Percentiles rank a stretch among this genome's conserved stretches.
Evolutionary conservation across 2,329 filamentous ascomycete genomes (phyloP).

Genomic region (Huntiella bhutanensis): DNA sequence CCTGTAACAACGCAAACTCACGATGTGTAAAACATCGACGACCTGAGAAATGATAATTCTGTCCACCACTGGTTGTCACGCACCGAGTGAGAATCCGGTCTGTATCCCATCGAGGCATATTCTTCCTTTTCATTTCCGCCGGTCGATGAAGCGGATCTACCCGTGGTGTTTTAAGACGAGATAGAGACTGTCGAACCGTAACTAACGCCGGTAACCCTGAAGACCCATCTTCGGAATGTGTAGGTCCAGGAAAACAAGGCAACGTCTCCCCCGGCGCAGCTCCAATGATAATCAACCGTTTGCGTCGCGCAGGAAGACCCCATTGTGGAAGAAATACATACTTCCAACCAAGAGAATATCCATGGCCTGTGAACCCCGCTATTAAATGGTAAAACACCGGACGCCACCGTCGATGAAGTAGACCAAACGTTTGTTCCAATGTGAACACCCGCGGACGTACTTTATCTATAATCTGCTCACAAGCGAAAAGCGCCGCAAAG

Average conservation of each 20-base stretch:
- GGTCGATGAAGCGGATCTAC: conserved; percentile 25
- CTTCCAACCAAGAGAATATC: conserved; percentile 54
- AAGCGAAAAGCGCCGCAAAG: conserved; percentile 36
- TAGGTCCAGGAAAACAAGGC: conserved; percentile 43
- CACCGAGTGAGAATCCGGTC: conserved; percentile 31
- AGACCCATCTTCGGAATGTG: conserved; percentile 27
- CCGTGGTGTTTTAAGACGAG: conserved; percentile 16
- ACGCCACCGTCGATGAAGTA: conserved; percentile 33
- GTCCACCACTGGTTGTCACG: conserved; percentile 45
- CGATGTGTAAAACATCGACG: conserved; percentile 42
- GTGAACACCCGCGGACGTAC: conserved; percentile 51
- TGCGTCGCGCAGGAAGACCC: conserved; percentile 30
- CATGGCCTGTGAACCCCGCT: conserved; percentile 40
- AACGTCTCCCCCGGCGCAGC: conserved; percentile 50
- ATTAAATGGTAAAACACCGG: conserved; percentile 41
- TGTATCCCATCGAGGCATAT: conserved; percentile 24
- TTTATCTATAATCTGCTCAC: conserved; percentile 35
- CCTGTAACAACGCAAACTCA: conserved; percentile 51
- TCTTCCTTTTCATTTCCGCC: conserved; percentile 14
- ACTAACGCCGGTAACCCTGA: conserved; percentile 21
- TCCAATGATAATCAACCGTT: conserved; percentile 37
- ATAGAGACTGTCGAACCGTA: conserved; percentile 26
- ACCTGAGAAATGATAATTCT: conserved; percentile 48
- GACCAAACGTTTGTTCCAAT: conserved; percentile 59
- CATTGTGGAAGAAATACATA: conserved; percentile 33